phyloP scores from a whole-genome alignment of 805 yeast species.

The Cyberlindnera xishuangbannaensis region DNA sequence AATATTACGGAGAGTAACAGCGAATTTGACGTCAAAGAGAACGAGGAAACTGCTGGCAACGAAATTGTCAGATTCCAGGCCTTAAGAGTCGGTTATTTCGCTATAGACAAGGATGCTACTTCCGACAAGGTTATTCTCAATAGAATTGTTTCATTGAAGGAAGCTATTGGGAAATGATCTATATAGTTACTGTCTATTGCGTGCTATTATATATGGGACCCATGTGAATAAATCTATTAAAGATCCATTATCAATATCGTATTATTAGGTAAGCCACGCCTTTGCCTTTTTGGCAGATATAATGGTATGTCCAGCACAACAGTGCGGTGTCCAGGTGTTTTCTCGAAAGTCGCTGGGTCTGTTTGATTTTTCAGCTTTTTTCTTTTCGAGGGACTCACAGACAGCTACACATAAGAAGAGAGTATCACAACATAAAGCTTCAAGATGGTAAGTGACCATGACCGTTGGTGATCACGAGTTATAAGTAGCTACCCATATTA shows the following conservation, averaged over 20 bases:
- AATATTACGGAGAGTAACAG: conserved; percentile 49
- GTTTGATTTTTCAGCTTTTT: conserved; percentile 18
- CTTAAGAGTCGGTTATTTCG: conserved; percentile 91
- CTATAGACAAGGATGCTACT: conserved; percentile 74
- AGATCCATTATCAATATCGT: too few relatives aligned
- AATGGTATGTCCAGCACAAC: too few relatives aligned
- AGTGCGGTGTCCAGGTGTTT: not conserved
- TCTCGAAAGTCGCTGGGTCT: too few relatives aligned
- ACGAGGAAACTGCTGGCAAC: conserved; percentile 45
- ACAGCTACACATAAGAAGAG: not conserved
- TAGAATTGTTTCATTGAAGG: conserved; percentile 91
- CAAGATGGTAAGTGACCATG: conserved; percentile 18
- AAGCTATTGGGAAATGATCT: conserved; percentile 39
- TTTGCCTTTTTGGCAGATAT: too few relatives aligned
- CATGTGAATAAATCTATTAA: too few relatives aligned
- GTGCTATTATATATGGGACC: too few relatives aligned
- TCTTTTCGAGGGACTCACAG: conserved; percentile 7
- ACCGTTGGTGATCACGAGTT: too few relatives aligned
- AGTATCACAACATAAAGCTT: conserved; percentile 1
- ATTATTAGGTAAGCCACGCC: too few relatives aligned
- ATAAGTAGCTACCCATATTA: too few relatives aligned
- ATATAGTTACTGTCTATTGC: too few relatives aligned
- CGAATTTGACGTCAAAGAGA: conserved; percentile 69
- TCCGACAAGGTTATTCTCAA: conserved; percentile 65
- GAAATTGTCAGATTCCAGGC: conserved; percentile 98